Evolutionary conservation across 2,329 filamentous ascomycete genomes (phyloP).

Genomic region (Colletotrichum noveboracense): DNA sequence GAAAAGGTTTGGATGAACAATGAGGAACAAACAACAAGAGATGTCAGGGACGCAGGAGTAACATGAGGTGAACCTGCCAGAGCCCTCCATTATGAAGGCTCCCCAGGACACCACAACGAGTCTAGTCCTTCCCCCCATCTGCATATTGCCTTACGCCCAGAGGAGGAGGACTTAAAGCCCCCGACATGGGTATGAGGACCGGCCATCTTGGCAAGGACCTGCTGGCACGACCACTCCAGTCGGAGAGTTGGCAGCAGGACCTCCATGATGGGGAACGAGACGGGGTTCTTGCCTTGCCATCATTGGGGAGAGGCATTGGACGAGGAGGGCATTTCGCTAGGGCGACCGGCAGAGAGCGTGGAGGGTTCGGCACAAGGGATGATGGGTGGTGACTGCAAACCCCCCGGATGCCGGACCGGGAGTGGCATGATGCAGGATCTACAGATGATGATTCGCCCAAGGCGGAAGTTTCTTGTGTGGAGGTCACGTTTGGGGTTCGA

Average conservation of each 20-base stretch:
- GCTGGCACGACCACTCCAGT: background rate
- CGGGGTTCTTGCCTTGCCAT: background rate
- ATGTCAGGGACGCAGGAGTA: background rate
- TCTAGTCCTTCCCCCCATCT: background rate
- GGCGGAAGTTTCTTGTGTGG: background rate
- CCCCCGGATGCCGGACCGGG: background rate
- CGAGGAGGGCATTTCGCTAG: background rate
- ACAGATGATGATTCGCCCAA: slow-evolving; percentile 1
- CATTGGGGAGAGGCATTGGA: background rate
- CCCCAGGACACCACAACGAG: background rate
- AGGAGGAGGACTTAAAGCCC: background rate
- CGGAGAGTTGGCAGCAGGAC: background rate
- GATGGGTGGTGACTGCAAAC: background rate
- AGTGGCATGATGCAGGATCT: background rate
- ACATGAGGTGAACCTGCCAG: background rate
- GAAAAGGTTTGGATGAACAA: background rate
- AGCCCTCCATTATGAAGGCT: background rate
- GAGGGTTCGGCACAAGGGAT: slow-evolving; percentile 9
- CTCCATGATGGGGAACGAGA: background rate
- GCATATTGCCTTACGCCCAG: background rate
- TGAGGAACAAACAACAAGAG: background rate
- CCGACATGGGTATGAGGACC: background rate
- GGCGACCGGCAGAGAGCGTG: background rate
- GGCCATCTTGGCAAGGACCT: slow-evolving; percentile 3
- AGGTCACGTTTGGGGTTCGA: background rate